Evolutionary conservation across 495 filamentous ascomycete genomes (phyloP).

Genomic region (Glonium stellatum): DNA sequence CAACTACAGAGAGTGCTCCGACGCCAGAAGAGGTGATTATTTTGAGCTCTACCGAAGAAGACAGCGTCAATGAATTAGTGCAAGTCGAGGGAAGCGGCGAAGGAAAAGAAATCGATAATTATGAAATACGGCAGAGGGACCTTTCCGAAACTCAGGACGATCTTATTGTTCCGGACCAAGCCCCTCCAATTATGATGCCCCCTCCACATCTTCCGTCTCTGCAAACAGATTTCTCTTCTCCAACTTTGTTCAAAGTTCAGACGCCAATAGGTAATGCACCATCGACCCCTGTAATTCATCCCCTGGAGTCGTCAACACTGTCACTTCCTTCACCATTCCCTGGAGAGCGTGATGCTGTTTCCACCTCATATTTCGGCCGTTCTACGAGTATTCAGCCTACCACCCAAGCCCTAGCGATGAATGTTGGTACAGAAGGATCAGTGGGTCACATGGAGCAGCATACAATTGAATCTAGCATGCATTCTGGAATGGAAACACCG

Average conservation of each 20-base stretch:
- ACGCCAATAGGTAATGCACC: constrained; percentile 22
- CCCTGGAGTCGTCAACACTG: constrained; percentile 22
- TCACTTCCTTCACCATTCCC: constrained; percentile 35
- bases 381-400: background rate
- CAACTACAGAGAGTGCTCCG: background rate
- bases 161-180: background rate
- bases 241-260: background rate
- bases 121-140: background rate
- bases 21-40: background rate
- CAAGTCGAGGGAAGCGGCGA: background rate
- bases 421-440: background rate
- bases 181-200: constrained; percentile 17
- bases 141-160: background rate
- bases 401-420: background rate
- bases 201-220: constrained; percentile 29
- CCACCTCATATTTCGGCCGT: constrained; percentile 18
- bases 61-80: background rate
- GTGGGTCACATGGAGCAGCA: background rate
- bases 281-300: constrained; percentile 16
- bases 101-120: background rate
- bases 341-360: constrained; percentile 15
- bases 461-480: background rate
- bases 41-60: background rate
- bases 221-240: constrained; percentile 18
- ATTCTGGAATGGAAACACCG: background rate